Evolutionary conservation across 169 alveolate species (phyloP).

Genomic region (Plasmodium gonderi): DNA sequence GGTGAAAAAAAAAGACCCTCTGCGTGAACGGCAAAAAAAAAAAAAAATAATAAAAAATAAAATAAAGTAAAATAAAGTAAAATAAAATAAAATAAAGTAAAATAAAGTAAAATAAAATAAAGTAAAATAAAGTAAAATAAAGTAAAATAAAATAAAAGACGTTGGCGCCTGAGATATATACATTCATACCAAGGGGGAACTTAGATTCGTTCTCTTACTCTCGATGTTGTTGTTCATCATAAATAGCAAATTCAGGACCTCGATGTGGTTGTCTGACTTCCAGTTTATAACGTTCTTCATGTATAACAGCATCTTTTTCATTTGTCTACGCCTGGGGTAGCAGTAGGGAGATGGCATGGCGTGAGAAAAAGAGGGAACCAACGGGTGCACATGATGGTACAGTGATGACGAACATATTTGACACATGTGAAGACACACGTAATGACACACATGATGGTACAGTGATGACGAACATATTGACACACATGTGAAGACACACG

Average conservation of each 20-base stretch:
- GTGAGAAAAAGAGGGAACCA: background rate
- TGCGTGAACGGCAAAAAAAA: background rate
- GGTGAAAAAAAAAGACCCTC: background rate
- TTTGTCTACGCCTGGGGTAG: slow-evolving; percentile 40
- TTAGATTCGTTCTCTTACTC: background rate
- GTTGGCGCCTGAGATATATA: too few relatives aligned
- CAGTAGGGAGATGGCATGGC: background rate
- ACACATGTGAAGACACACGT: too few relatives aligned
- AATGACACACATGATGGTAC: too few relatives aligned
- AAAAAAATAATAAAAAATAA: background rate
- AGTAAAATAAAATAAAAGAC: background rate
- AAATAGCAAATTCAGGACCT: slow-evolving; percentile 40
- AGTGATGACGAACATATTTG: too few relatives aligned
- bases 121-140: background rate
- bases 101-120: background rate
- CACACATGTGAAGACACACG: too few relatives aligned
- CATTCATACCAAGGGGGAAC: background rate
- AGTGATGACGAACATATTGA: too few relatives aligned
- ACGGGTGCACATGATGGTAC: too few relatives aligned
- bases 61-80: background rate
- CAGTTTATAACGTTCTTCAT: slow-evolving; percentile 60
- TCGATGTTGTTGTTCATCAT: slow-evolving; percentile 19
- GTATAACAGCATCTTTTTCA: slow-evolving; percentile 69
- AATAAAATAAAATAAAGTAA: background rate
- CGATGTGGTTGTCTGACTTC: slow-evolving; percentile 43